A percentile compares a stretch with the other conserved stretches of the same genome.
phyloP scores from a whole-genome alignment of 345 rosid species.

The Streptanthus diversifolius region DNA sequence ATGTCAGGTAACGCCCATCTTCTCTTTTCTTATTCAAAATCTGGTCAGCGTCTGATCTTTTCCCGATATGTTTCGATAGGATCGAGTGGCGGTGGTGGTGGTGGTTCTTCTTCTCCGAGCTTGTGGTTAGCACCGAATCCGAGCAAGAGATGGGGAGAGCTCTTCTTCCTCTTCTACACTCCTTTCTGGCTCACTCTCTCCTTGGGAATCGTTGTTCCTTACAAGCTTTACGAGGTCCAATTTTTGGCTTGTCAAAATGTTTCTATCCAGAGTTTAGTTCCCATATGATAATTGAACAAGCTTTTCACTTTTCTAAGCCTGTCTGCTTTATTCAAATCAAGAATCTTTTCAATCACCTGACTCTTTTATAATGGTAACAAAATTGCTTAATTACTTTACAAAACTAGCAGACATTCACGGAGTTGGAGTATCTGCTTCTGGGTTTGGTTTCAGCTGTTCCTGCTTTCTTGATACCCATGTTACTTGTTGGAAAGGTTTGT shows the following conservation, averaged over 20 bases:
- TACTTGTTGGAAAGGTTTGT: conserved; percentile 66
- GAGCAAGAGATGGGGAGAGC: conserved; percentile 95
- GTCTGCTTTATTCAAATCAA: no score
- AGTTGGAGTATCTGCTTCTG: conserved; percentile 82
- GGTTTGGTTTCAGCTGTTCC: conserved; percentile 80
- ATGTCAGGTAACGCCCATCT: background rate
- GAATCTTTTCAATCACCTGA: no score
- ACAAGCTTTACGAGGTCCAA: conserved; percentile 75
- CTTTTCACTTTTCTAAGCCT: no score
- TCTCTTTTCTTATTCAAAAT: background rate
- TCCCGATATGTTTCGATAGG: background rate
- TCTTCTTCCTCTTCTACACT: conserved; percentile 84
- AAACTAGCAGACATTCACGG: conserved; percentile 64
- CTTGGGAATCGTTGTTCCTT: conserved; percentile 82
- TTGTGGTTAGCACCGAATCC: conserved; percentile 74
- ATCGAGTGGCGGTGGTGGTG: conserved; percentile 5
- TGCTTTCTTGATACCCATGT: conserved; percentile 59
- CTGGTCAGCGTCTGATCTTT: background rate
- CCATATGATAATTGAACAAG: no score
- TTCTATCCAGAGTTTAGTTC: no score
- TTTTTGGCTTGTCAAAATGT: no score
- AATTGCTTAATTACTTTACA: background rate
- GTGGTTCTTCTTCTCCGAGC: conserved; percentile 30
- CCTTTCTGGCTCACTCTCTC: conserved; percentile 95
- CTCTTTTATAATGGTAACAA: no score